Conservation (phyloP, 805 yeast species). For the Starmerella bombicola region DNA sequence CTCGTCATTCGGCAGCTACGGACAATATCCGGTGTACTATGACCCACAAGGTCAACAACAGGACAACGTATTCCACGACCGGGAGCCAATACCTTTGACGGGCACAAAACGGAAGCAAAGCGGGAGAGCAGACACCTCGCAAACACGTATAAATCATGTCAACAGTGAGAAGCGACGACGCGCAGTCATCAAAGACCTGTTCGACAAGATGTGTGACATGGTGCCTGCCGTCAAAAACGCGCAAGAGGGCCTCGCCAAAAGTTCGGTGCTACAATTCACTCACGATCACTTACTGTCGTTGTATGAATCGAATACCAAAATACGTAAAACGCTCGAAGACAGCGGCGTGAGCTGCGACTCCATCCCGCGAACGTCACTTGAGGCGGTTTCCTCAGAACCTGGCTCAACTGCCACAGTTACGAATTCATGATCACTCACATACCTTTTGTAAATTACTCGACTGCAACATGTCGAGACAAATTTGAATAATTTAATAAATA, state of each 20-base stretch:
- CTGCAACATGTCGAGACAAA: too few relatives aligned
- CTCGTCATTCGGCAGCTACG: not conserved
- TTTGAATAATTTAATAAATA: too few relatives aligned
- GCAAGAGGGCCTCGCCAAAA: conserved; percentile 21
- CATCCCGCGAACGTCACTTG: too few relatives aligned
- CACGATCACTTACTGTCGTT: conserved; percentile 22
- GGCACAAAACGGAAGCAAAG: not conserved
- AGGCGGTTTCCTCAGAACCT: too few relatives aligned
- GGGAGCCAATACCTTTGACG: not conserved
- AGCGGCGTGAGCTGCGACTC: conserved; percentile 21
- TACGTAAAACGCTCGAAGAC: conserved; percentile 20
- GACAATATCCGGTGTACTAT: not conserved
- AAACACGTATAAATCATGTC: conserved; percentile 29
- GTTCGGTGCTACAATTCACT: conserved; percentile 23
- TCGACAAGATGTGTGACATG: conserved; percentile 29
- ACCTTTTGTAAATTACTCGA: too few relatives aligned
- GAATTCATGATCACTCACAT: too few relatives aligned
- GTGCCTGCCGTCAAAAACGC: conserved; percentile 26
- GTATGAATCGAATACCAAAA: conserved; percentile 22
- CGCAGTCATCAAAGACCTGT: conserved; percentile 30
- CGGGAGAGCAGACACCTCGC: not conserved
- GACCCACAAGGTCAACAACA: not conserved
- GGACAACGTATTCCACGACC: not conserved
- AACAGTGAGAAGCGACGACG: conserved; percentile 33
- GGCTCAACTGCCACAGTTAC: too few relatives aligned